Base-by-base conservation (phyloP, 306 rosid species). In the Sechiopsis laciniata region DNA sequence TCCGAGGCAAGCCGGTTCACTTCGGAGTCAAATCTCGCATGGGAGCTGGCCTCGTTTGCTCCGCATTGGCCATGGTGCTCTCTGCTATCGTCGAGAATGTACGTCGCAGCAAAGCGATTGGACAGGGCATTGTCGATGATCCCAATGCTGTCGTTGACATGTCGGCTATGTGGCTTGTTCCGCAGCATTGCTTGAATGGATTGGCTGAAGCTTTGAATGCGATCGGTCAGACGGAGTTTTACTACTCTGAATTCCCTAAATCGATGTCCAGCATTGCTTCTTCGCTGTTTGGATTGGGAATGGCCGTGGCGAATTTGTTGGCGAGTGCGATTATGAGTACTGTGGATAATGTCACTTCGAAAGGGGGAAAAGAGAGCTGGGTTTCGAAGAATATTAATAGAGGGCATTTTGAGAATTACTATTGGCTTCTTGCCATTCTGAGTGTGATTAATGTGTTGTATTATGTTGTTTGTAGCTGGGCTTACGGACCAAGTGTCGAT, bases 91-190 rank as follows among this genome's bases (percentile, higher is more conserved):
- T 88, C 9, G 95, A 88, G 81, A 48, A 64, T 1, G 35, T 45
- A 1, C 74, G 95, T 67, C 70, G 88, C n/a, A 64, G 60, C 62
- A 82, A 75, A 73, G 88, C 91, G 4, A 80, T 84, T 5, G 6
- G 12, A 0, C 79, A 79, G 26, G 90, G 93, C 7, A 45, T 73
- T 45, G 10, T 66, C 6, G 48, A 79, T 66, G 66, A 85, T 24
- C 79, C 82, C 9, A 19, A 77, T 0, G 90, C 80, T 14, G 85
- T 85, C 0, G 75, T 85, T 70, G 45, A 68, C 32, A 89, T 89
- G 88, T 87, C 96, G 10, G 90, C 91, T 9, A 55, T 82, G 79
- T 89, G 96, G 96, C 88, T 89, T 55, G 54, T 87, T 4, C 85
- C 85, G 8, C 96, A 87, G 8, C 55, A 78, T 22, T 51, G 77